Evolutionary conservation across 305 asterid species (phyloP).

Genomic region (Solanum aculeatissimum): DNA sequence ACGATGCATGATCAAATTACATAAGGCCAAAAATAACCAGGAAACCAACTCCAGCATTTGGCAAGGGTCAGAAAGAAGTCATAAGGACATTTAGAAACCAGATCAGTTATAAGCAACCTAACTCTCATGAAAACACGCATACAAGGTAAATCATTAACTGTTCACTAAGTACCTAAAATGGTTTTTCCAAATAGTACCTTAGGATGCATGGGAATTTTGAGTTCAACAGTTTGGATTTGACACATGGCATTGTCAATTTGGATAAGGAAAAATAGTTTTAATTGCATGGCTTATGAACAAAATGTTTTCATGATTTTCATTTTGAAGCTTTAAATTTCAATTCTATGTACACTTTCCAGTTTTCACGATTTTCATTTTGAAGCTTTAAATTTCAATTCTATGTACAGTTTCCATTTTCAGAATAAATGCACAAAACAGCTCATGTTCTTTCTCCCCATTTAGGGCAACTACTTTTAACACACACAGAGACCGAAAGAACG

Average conservation of each 20-base stretch:
- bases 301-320: background rate
- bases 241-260: background rate
- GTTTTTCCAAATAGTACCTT: background rate
- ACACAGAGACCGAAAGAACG: background rate
- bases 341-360: background rate
- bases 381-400: background rate
- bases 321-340: background rate
- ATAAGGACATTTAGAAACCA: background rate
- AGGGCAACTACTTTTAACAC: background rate
- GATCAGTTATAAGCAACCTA: background rate
- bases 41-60: background rate
- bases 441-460: background rate
- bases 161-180: background rate
- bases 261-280: background rate
- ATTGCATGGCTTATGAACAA: background rate
- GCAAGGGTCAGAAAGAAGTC: background rate
- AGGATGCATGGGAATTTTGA: background rate
- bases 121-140: background rate
- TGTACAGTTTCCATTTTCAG: background rate
- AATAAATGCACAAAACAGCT: background rate
- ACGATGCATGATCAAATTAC: background rate
- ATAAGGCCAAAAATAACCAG: background rate
- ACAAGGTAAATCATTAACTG: background rate
- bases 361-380: background rate
- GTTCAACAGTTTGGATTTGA: background rate